A percentile compares a stretch with the other conserved stretches of the same genome.
phyloP scores from a whole-genome alignment of 2,329 filamentous ascomycete species.

The Arthroderma uncinatum region DNA sequence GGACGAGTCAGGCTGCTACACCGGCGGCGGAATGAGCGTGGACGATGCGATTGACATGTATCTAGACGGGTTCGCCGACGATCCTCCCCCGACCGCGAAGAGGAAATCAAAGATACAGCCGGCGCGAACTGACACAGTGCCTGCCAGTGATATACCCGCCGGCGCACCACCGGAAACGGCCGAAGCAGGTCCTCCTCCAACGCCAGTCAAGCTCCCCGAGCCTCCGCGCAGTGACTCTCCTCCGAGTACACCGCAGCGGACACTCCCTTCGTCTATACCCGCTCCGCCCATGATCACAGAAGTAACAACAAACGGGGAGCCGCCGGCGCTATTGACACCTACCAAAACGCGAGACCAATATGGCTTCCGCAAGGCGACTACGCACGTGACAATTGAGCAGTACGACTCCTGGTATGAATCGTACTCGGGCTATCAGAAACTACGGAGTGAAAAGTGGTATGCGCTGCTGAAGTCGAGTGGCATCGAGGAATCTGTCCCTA shows the following conservation, averaged over 20 bases:
- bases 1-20: conserved; percentile 52
- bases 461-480: conserved; percentile 64
- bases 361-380: conserved; percentile 80
- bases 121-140: not conserved
- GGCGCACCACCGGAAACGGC: not conserved
- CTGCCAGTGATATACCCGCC: not conserved
- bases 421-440: conserved; percentile 64
- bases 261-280: not conserved
- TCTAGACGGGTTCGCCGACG: conserved; percentile 44
- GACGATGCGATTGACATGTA: conserved; percentile 53
- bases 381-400: conserved; percentile 62
- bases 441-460: conserved; percentile 72
- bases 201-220: conserved; percentile 13
- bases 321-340: conserved; percentile 26
- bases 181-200: conserved; percentile 8
- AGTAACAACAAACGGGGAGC: conserved; percentile 28
- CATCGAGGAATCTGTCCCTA: conserved; percentile 59
- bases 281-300: conserved; percentile 18
- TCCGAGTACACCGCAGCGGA: not conserved
- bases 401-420: conserved; percentile 71
- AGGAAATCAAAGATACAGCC: conserved; percentile 29
- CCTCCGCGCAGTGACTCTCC: not conserved
- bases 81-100: conserved; percentile 18
- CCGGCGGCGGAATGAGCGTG: conserved; percentile 43
- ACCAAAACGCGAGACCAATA: conserved; percentile 59